Evolutionary conservation across 768 basidiomycete genomes (phyloP), one percentile per base, ranked within the genome.

Genomic region (Tricholoma saponaceum): DNA sequence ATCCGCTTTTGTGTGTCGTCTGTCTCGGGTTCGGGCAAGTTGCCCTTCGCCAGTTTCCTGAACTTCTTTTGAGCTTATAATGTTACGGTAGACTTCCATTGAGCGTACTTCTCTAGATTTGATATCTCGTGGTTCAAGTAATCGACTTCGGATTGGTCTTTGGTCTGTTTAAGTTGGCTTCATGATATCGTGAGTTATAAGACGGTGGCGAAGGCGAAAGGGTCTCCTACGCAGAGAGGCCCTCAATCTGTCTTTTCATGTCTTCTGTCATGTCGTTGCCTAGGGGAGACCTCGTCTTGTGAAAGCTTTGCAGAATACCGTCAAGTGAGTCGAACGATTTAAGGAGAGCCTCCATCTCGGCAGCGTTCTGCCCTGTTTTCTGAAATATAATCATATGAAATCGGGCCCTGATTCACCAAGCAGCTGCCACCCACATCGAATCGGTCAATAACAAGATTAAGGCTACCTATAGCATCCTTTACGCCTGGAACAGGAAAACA

Each of bases 401-500:
- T 18, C 5, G 4, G 32, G 30, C 18, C 2, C 16, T 1, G 32
- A 28, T 28, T 13, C 28, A 22, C 41, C 3, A 32, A 14, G 43
- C 41, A 37, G 12, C 30, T 32, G 30, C 16, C 5, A 46, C 57
- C 14, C 56, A 62, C 60, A 32, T 62, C 60, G 25, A 58, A 57
- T 33, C 54, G 52, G n/a, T 56, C 51, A 22, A 58, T 56, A 6
- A 58, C 18, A 20, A 58, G 26, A 20, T 58, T 51, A 32, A 62
- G 35, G 3, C 57, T 47, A 13, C 57, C 51, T 10, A 56, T 35
- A 18, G 55, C 59, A 32, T 52, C 56, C 33, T 54, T 60, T n/a
- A 60, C 35, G n/a, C 59, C 59, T 23, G 58, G 54, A 16, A 62
- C 54, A 2, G 61, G 61, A 52, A 56, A 55, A 37, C 58, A 62